Evolutionary conservation across 208 protist species (phyloP).

Genomic region (Leishmania braziliensis): DNA sequence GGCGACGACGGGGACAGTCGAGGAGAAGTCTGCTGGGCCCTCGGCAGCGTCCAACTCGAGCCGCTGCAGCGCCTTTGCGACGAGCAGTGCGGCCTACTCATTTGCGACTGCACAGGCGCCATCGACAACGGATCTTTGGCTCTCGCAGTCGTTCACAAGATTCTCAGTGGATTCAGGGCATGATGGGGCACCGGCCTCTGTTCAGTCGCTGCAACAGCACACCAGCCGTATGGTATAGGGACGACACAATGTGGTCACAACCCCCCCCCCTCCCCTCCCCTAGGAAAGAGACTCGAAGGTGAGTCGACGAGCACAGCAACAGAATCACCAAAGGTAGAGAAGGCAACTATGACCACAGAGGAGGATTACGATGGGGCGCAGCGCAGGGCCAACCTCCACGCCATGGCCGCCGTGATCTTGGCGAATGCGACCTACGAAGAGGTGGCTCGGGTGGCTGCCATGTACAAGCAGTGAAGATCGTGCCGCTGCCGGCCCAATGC

Average conservation of each 20-base stretch:
- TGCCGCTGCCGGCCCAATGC: no score
- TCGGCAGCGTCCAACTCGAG: background rate
- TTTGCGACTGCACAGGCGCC: background rate
- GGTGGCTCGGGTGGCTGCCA: slow-evolving; percentile 14
- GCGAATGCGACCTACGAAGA: slow-evolving; percentile 30
- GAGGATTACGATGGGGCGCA: slow-evolving; percentile 12
- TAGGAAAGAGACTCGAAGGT: no score
- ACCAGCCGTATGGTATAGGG: background rate
- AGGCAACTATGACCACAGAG: background rate
- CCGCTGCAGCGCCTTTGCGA: no score
- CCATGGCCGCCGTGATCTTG: slow-evolving; percentile 23
- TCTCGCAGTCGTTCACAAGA: background rate
- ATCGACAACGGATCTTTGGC: background rate
- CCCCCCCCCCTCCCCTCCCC: no score
- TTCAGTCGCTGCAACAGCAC: background rate
- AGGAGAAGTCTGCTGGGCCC: background rate
- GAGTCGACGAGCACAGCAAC: slow-evolving; percentile 1
- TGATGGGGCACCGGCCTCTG: background rate
- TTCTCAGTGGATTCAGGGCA: background rate
- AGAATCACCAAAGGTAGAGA: background rate
- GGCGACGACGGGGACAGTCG: background rate
- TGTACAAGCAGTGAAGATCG: background rate
- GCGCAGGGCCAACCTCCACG: slow-evolving; percentile 25
- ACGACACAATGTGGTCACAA: background rate
- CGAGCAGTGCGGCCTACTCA: no score